Evolutionary conservation across 2,329 filamentous ascomycete genomes (phyloP).

Genomic region (Penicillium occitanis): DNA sequence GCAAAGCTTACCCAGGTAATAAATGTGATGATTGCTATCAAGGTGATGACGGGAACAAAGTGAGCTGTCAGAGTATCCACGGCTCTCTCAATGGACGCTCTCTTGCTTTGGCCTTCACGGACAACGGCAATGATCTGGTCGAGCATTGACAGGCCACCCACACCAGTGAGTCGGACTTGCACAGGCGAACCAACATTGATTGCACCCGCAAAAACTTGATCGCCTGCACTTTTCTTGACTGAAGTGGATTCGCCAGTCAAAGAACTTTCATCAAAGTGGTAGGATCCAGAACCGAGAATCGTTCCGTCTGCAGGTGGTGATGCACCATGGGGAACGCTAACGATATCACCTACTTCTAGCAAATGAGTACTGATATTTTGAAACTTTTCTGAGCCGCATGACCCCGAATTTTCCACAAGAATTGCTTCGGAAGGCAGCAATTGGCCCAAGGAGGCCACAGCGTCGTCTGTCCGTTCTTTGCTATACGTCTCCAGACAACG

Average conservation of each 20-base stretch:
- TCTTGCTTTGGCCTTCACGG: constrained; percentile 50
- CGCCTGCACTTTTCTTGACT: constrained; percentile 44
- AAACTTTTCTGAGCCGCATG: constrained; percentile 24
- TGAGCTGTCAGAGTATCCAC: constrained; percentile 50
- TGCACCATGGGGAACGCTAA: constrained; percentile 72
- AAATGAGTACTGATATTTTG: constrained; percentile 63
- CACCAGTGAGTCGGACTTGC: constrained; percentile 42
- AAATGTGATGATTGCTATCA: constrained; percentile 50
- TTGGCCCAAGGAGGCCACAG: constrained; percentile 74
- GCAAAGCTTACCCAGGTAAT: constrained; percentile 49
- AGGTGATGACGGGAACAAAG: constrained; percentile 51
- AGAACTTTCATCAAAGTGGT: constrained; percentile 83
- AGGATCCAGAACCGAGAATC: constrained; percentile 56
- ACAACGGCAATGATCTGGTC: constrained; percentile 52
- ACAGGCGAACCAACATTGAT: constrained; percentile 50
- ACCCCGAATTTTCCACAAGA: constrained; percentile 51
- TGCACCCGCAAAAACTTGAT: constrained; percentile 49
- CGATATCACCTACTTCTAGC: constrained; percentile 70
- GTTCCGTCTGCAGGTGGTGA: constrained; percentile 82
- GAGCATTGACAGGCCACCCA: constrained; percentile 51
- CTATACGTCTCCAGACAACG: constrained; percentile 71
- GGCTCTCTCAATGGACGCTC: constrained; percentile 50
- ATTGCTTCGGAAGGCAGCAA: constrained; percentile 74
- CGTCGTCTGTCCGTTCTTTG: constrained; percentile 85
- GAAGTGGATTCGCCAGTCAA: constrained; percentile 63